Conservation (phyloP, 331 rosid genomes). For the Rhamnella rubrinervis region DNA sequence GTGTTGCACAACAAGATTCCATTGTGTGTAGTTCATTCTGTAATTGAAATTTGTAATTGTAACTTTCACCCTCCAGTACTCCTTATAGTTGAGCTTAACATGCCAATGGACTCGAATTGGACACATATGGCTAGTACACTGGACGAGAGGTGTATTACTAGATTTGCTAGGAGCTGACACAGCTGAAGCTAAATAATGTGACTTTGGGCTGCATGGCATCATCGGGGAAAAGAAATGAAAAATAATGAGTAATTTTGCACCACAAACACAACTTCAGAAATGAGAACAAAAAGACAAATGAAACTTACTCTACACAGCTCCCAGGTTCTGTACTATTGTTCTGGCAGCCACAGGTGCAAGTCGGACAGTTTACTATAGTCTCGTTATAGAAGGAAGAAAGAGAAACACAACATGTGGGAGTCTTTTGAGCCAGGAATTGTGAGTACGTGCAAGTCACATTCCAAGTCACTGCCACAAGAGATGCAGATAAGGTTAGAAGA, state of each 20-base stretch:
- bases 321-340: conserved; percentile 61
- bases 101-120: conserved; percentile 90
- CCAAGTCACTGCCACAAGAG: conserved; percentile 86
- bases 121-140: conserved; percentile 90
- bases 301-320: conserved; percentile 79
- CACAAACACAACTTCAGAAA: conserved; percentile 8
- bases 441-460: conserved; percentile 91
- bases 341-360: conserved; percentile 91
- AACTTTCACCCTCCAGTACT: conserved; percentile 92
- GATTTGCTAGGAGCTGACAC: conserved; percentile 55
- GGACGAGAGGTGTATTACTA: conserved; percentile 63
- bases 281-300: conserved; percentile 10
- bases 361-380: conserved; percentile 80
- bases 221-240: conserved; percentile 15
- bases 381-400: conserved; percentile 93
- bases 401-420: conserved; percentile 96
- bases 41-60: conserved; percentile 88
- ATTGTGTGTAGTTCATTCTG: conserved; percentile 85
- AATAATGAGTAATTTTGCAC: not conserved
- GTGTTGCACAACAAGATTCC: conserved; percentile 97
- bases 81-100: conserved; percentile 88
- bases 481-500: conserved; percentile 14
- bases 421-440: conserved; percentile 92
- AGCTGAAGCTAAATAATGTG: conserved; percentile 71
- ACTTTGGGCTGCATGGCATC: conserved; percentile 48